Evolutionary conservation across 371 early-diverging fungal species (phyloP).

Genomic region (Cokeromyces recurvatus): DNA sequence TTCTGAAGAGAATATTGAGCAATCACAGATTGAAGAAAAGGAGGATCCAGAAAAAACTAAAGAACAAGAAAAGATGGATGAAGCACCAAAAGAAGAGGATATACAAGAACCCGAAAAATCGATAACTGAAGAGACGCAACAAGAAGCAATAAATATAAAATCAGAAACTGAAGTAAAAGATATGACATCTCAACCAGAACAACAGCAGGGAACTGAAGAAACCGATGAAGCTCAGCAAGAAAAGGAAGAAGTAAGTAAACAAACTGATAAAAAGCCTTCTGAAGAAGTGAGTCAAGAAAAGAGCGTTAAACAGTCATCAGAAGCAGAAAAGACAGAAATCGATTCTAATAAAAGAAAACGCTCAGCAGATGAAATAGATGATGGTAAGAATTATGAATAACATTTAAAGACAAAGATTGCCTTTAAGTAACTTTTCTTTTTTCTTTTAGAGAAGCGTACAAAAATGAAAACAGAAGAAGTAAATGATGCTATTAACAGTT

Average conservation of each 20-base stretch:
- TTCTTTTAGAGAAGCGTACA: not conserved
- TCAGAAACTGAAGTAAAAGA: too few relatives aligned
- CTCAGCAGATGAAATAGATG: too few relatives aligned
- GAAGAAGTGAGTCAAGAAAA: not conserved
- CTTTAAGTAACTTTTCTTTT: too few relatives aligned
- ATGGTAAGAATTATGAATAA: not conserved
- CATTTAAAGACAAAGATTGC: not conserved
- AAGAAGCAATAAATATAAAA: too few relatives aligned
- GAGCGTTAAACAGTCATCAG: not conserved
- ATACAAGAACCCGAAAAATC: not conserved
- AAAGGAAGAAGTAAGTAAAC: too few relatives aligned
- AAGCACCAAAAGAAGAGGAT: conserved; percentile 2
- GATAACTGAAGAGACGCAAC: too few relatives aligned
- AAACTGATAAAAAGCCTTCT: not conserved
- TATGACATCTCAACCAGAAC: too few relatives aligned
- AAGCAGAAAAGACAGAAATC: not conserved
- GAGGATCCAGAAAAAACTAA: not conserved
- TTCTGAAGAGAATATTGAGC: not conserved
- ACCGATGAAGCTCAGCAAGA: too few relatives aligned
- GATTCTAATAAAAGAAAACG: not conserved
- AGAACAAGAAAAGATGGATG: too few relatives aligned
- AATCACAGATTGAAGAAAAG: conserved; percentile 8
- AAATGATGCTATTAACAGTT: conserved; percentile 2
- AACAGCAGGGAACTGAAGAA: not conserved
- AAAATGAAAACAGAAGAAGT: conserved; percentile 1